These are phyloP conservation scores for Huiozyma sinensis DNA, from an alignment of 805 yeast species.

Conservation along the genomic window DNA sequence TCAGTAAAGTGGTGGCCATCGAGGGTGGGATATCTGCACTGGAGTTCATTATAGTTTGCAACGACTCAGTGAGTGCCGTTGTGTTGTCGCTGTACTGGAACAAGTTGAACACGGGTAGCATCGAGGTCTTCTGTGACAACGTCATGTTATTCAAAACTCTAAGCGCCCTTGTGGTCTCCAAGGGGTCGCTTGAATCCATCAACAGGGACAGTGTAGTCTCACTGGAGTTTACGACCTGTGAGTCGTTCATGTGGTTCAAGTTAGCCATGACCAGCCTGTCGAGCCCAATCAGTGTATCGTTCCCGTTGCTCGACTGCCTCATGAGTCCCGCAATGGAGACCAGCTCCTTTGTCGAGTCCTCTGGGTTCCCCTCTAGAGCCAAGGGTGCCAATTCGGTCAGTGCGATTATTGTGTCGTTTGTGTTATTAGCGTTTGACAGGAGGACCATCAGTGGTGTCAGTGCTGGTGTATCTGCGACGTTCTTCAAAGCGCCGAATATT, in stretches of 20 bases:
- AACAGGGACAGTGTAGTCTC: constrained; percentile 13
- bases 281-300: constrained; percentile 12
- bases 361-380: constrained; percentile 12
- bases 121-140: constrained; percentile 11
- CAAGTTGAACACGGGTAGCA: constrained; percentile 20
- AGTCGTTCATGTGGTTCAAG: constrained; percentile 1
- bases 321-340: constrained; percentile 10
- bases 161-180: constrained; percentile 17
- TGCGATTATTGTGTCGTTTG: constrained; percentile 16
- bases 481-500: constrained; percentile 18
- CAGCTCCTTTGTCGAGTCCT: constrained; percentile 10
- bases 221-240: constrained; percentile 6
- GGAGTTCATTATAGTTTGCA: constrained; percentile 11
- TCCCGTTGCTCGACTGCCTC: constrained; percentile 3
- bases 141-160: constrained; percentile 17
- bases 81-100: constrained; percentile 15
- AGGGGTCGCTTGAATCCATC: constrained; percentile 14
- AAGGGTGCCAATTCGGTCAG: constrained; percentile 22
- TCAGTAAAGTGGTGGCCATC: constrained; percentile 10
- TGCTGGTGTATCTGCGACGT: constrained; percentile 22
- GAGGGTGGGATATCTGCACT: constrained; percentile 8
- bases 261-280: constrained; percentile 9
- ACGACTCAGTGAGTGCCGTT: constrained; percentile 13
- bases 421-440: constrained; percentile 19
- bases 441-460: constrained; percentile 21